Conservation (phyloP, 1,284 basidiomycete species). For the Amylostereum areolatum region DNA sequence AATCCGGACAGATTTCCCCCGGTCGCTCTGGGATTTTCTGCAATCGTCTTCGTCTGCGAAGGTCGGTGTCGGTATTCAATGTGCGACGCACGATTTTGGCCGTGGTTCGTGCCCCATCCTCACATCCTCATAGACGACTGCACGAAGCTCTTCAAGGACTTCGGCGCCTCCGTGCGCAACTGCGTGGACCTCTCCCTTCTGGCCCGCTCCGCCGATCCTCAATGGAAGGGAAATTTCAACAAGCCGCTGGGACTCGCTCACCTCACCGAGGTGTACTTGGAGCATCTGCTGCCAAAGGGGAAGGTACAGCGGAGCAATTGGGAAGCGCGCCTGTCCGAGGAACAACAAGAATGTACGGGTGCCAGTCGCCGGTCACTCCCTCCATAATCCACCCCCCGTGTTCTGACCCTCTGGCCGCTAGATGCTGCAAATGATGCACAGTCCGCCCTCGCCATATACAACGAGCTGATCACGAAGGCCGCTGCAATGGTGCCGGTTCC, state of each 20-base stretch:
- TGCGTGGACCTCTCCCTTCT: conserved; percentile 66
- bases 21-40: conserved; percentile 42
- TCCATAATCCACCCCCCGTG: background rate
- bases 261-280: conserved; percentile 52
- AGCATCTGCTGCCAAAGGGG: conserved; percentile 47
- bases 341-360: conserved; percentile 54
- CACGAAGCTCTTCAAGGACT: conserved; percentile 56
- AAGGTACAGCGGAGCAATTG: conserved; percentile 61
- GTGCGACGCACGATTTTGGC: conserved; percentile 28
- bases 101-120: conserved; percentile 1
- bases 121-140: conserved; percentile 44
- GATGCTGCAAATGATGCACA: conserved; percentile 72
- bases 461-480: conserved; percentile 35
- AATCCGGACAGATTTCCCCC: conserved; percentile 46
- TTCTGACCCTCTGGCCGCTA: conserved; percentile 21
- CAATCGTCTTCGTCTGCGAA: conserved; percentile 47
- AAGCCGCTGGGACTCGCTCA: conserved; percentile 52
- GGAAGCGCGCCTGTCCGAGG: conserved; percentile 39
- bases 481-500: conserved; percentile 33
- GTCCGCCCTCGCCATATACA: conserved; percentile 48
- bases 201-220: conserved; percentile 56
- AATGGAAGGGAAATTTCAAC: conserved; percentile 62
- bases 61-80: conserved; percentile 65
- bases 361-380: background rate
- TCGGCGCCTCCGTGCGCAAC: conserved; percentile 39